These are phyloP conservation scores for Trametes punicea DNA, from an alignment of 768 basidiomycete genomes.

Conservation along the genomic window DNA sequence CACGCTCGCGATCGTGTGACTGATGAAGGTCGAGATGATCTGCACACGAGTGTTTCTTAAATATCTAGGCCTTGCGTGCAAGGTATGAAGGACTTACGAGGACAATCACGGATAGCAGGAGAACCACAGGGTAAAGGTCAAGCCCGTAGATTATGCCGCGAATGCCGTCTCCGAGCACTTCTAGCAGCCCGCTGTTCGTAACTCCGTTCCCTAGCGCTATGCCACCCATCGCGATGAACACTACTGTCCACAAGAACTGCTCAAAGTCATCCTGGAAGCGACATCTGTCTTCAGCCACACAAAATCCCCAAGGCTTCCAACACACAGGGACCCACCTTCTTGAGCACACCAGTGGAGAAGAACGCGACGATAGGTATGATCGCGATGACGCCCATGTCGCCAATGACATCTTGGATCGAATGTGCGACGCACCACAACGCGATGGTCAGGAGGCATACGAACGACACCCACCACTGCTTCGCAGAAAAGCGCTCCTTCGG, in stretches of 20 bases:
- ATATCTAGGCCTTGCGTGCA: neutral
- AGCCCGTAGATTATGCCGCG: constrained; percentile 57
- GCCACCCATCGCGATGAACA: constrained; percentile 97
- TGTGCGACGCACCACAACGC: constrained; percentile 87
- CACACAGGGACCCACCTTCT: constrained; percentile 62
- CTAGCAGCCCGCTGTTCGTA: constrained; percentile 80
- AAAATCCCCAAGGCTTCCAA: neutral
- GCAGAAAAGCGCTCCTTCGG: constrained; percentile 75
- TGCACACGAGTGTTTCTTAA: constrained; percentile 27
- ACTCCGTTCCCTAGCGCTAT: constrained; percentile 96
- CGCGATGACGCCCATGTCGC: constrained; percentile 98
- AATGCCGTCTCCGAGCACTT: constrained; percentile 67
- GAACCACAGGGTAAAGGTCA: constrained; percentile 65
- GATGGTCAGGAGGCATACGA: constrained; percentile 84
- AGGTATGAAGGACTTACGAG: constrained; percentile 23
- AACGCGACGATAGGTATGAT: constrained; percentile 91
- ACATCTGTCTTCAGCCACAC: neutral
- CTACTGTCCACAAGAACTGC: constrained; percentile 90
- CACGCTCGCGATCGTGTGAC: constrained; percentile 95
- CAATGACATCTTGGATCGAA: constrained; percentile 67
- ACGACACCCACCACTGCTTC: constrained; percentile 88
- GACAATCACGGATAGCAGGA: constrained; percentile 43
- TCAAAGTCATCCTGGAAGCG: constrained; percentile 82
- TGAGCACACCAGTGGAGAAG: constrained; percentile 89
- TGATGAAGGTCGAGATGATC: constrained; percentile 93